Evolutionary conservation across 108 stramenopile species (phyloP), one percentile per base, ranked within the genome.

Genomic region (Fistulifera pelliculosa): DNA sequence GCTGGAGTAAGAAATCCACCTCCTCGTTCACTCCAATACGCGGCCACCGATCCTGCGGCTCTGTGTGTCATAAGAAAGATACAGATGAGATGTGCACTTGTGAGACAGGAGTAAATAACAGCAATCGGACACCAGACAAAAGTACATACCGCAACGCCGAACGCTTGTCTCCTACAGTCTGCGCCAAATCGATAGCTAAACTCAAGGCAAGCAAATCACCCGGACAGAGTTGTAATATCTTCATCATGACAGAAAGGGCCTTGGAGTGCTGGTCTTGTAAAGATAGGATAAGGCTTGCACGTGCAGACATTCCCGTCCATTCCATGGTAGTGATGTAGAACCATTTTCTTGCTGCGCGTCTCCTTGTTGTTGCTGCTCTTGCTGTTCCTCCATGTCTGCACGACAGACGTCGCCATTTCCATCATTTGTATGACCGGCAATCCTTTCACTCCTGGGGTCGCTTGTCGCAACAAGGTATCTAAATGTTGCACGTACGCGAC

Each of bases 21-120:
- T 56, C 75, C 64, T 26, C 89, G 83, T 68, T 91, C 89, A 18
- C 71, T 60, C 85, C 89, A 91, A 52, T 91, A 91, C 1, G 83
- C 54, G 10, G 80, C 65, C 23, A 91, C 89, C 39, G 82, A 70
- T n/a, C 76, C 64, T 41, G 79, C 74, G 24, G 81, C 77, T 24
- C 68, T 60, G 42, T 14, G 0, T n/a, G 23, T 26, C 6, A 26
- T 10, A 51, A 3, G 7, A 7, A 26, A 47, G 44, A 21, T 5
- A 27, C 21, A n/a, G 21, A 57, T 35, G 3, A 3, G 8, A 35
- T 6, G 3, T 35, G 31, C 8, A 35, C 6, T 6, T 8, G 31
- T 38, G 22, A 48, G 1, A 27, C 27, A 27, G 0, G 4, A 43
- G 19, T 41, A 0, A 12, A 41, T 35, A 39, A 48, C 42, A n/a